Conservation (phyloP, 2,329 filamentous ascomycete species). For the Calonectria ilicicola region DNA sequence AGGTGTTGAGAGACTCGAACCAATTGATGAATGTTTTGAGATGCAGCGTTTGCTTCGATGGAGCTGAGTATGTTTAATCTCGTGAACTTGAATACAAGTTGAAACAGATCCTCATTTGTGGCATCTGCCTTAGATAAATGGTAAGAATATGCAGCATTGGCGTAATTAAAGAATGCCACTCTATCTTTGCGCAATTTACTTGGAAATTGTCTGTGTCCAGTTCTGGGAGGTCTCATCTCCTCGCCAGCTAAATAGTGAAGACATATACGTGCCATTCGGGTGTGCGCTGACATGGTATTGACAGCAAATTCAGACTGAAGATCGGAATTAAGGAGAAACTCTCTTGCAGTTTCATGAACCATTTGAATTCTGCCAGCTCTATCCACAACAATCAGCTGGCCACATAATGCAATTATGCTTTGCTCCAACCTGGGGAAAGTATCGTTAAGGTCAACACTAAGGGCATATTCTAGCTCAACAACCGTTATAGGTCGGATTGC, state of each 20-base stretch:
- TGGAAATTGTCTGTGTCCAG: not conserved
- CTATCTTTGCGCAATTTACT: not conserved
- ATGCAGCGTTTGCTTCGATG: conserved; percentile 46
- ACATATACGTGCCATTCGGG: conserved; percentile 48
- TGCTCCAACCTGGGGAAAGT: conserved; percentile 42
- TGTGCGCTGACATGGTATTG: conserved; percentile 42
- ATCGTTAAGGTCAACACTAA: conserved; percentile 49
- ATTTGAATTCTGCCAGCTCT: conserved; percentile 46
- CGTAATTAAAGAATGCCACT: conserved; percentile 40
- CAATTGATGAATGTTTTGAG: conserved; percentile 26
- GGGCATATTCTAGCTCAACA: conserved; percentile 48
- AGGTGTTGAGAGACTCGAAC: conserved; percentile 31
- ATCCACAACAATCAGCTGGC: conserved; percentile 52
- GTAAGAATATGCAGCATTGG: conserved; percentile 47
- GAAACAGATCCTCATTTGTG: conserved; percentile 32
- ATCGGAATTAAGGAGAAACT: conserved; percentile 42
- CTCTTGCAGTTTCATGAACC: conserved; percentile 53
- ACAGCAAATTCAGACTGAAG: conserved; percentile 47
- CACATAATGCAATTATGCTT: conserved; percentile 45
- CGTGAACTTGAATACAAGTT: conserved; percentile 44
- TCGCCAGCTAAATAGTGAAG: conserved; percentile 48
- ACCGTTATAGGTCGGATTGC: conserved; percentile 48
- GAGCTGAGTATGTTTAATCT: conserved; percentile 50
- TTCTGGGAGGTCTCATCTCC: conserved; percentile 50
- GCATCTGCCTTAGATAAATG: conserved; percentile 47